A percentile compares a stretch with the other conserved stretches of the same genome.
Evolutionary conservation across 2,329 filamentous ascomycete species (phyloP).

Genomic region (Cordyceps pruinosa): DNA sequence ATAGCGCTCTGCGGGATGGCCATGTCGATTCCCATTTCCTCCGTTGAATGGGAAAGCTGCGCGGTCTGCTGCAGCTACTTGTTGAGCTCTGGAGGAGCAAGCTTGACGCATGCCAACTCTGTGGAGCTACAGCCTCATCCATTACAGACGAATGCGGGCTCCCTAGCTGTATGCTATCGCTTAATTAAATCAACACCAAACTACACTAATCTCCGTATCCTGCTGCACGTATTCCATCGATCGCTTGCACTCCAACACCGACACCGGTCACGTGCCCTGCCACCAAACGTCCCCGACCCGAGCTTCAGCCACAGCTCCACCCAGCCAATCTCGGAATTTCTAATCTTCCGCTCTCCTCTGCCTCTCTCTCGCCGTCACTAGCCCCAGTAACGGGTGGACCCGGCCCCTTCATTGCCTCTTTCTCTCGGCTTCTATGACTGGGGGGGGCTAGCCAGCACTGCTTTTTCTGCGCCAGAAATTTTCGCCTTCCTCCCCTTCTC

Average conservation of each 20-base stretch:
- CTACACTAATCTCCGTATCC: neutral
- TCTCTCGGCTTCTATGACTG: slow-evolving; percentile 38
- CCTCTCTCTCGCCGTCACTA: slow-evolving; percentile 14
- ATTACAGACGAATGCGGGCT: neutral
- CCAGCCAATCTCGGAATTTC: neutral
- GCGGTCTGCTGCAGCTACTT: no score
- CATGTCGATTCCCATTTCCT: neutral
- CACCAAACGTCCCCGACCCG: neutral
- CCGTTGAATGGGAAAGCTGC: neutral
- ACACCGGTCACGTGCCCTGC: neutral
- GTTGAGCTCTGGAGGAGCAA: no score
- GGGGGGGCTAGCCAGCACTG: slow-evolving; percentile 22
- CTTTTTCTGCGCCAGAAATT: slow-evolving; percentile 33
- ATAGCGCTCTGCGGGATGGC: neutral
- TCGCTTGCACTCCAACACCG: neutral
- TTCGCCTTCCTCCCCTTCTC: slow-evolving; percentile 22
- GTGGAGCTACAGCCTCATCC: neutral
- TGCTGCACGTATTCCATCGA: neutral
- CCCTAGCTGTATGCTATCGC: neutral
- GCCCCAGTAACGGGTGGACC: slow-evolving; percentile 19
- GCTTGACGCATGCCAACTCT: no score
- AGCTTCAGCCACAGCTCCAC: neutral
- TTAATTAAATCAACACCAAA: neutral
- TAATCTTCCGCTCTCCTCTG: slow-evolving; percentile 11
- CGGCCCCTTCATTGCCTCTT: slow-evolving; percentile 28